Evolutionary conservation across 805 yeast species (phyloP).

Genomic region (Cyberlindnera japonica): DNA sequence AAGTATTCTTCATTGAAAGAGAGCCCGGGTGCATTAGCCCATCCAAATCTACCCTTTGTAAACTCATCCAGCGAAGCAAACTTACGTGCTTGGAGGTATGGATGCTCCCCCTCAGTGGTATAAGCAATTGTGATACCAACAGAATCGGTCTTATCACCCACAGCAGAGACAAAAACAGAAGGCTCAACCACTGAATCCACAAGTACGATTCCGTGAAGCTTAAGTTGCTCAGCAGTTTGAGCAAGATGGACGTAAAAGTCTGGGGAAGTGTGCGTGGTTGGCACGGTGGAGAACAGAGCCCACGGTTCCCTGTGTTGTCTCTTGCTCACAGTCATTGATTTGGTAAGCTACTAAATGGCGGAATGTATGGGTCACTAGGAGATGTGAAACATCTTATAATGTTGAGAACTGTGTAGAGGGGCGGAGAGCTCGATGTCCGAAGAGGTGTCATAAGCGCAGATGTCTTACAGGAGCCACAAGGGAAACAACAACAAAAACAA

Average conservation of each 20-base stretch:
- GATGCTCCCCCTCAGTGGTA: slow-evolving; percentile 36
- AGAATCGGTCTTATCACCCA: slow-evolving; percentile 29
- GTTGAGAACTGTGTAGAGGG: too few species aligned
- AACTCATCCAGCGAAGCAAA: slow-evolving; percentile 39
- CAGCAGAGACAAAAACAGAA: slow-evolving; percentile 37
- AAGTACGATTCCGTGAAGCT: slow-evolving; percentile 33
- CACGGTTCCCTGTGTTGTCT: slow-evolving; percentile 3
- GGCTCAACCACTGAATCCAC: slow-evolving; percentile 37
- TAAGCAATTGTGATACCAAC: slow-evolving; percentile 33
- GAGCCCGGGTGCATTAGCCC: slow-evolving; percentile 34
- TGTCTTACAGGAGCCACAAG: too few species aligned
- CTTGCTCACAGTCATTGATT: slow-evolving; percentile 1
- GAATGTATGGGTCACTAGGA: neutral
- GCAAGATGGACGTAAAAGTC: slow-evolving; percentile 28
- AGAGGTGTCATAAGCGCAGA: too few species aligned
- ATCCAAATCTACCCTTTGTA: slow-evolving; percentile 38
- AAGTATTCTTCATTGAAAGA: slow-evolving; percentile 34
- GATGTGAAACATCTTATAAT: too few species aligned
- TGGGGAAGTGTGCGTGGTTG: slow-evolving; percentile 26
- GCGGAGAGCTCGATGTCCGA: too few species aligned
- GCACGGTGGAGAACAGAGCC: slow-evolving; percentile 5
- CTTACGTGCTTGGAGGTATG: slow-evolving; percentile 36
- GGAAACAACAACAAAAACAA: too few species aligned
- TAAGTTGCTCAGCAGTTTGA: slow-evolving; percentile 27
- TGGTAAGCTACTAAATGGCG: neutral